These are phyloP conservation scores for Pyrus communis DNA, from an alignment of 306 rosid species.

Conservation along the genomic window DNA sequence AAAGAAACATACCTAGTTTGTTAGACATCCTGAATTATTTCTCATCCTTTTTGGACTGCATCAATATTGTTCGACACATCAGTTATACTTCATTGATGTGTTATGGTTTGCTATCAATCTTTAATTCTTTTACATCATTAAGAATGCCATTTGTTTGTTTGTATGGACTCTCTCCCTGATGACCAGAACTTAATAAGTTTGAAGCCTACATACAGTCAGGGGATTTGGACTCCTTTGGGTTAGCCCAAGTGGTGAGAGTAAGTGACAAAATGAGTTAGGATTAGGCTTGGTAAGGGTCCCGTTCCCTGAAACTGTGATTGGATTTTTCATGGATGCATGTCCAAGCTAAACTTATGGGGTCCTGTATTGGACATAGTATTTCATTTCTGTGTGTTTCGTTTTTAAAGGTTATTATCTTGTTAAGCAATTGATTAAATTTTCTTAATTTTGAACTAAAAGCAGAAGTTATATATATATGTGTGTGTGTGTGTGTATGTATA, in stretches of 20 bases:
- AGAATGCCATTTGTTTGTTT: background rate
- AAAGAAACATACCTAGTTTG: no score
- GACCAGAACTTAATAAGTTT: background rate
- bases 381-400: background rate
- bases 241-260: background rate
- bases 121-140: background rate
- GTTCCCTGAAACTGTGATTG: background rate
- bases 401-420: background rate
- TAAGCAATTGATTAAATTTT: background rate
- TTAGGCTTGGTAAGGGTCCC: background rate
- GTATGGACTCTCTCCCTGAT: background rate
- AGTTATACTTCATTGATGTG: background rate
- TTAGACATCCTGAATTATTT: background rate
- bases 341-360: background rate
- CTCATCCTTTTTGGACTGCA: background rate
- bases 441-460: no score
- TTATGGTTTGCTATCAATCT: background rate
- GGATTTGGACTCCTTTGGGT: background rate
- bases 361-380: background rate
- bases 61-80: background rate
- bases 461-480: no score
- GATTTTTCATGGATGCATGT: background rate
- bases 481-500: no score
- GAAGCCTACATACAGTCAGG: background rate
- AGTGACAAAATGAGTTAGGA: background rate